Conservation (phyloP, 2,329 filamentous ascomycete species). For the Clarireedia homoeocarpa region DNA sequence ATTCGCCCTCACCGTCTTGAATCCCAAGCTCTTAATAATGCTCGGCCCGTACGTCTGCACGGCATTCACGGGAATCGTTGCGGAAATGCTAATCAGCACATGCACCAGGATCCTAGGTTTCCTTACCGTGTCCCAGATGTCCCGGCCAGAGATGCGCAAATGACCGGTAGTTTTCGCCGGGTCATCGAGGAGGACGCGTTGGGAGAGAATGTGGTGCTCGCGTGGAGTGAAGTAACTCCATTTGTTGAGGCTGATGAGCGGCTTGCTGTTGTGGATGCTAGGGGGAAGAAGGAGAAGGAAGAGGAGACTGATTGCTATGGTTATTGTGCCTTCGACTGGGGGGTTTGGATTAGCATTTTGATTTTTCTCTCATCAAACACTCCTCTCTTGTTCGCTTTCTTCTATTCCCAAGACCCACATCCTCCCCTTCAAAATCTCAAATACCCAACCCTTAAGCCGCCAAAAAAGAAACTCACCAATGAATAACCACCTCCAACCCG, state of each 20-base stretch:
- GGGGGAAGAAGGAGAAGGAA: slow-evolving; percentile 35
- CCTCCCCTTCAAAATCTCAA: too few relatives aligned
- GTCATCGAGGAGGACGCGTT: slow-evolving; percentile 37
- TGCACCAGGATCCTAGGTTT: slow-evolving; percentile 16
- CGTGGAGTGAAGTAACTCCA: slow-evolving; percentile 38
- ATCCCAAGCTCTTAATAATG: slow-evolving; percentile 27
- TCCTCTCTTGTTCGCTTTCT: neutral
- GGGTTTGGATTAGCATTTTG: neutral
- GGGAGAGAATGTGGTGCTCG: slow-evolving; percentile 35
- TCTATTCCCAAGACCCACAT: too few relatives aligned
- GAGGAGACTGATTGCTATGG: slow-evolving; percentile 30
- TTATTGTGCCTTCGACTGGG: slow-evolving; percentile 32
- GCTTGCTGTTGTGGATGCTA: slow-evolving; percentile 29
- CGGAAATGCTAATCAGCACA: slow-evolving; percentile 21
- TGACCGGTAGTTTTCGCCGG: slow-evolving; percentile 32
- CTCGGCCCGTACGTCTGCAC: slow-evolving; percentile 26
- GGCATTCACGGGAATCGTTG: slow-evolving; percentile 14
- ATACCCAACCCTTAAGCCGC: too few relatives aligned
- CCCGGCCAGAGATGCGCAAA: slow-evolving; percentile 27
- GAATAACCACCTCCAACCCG: slow-evolving; percentile 41
- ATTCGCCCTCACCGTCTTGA: slow-evolving; percentile 23
- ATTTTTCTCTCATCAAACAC: neutral
- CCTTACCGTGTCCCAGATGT: slow-evolving; percentile 1
- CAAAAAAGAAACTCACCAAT: neutral
- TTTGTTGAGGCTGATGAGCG: slow-evolving; percentile 30